Evolutionary conservation across 768 basidiomycete genomes (phyloP), one percentile per base, ranked within the genome.

Genomic region (Phaffia australis): DNA sequence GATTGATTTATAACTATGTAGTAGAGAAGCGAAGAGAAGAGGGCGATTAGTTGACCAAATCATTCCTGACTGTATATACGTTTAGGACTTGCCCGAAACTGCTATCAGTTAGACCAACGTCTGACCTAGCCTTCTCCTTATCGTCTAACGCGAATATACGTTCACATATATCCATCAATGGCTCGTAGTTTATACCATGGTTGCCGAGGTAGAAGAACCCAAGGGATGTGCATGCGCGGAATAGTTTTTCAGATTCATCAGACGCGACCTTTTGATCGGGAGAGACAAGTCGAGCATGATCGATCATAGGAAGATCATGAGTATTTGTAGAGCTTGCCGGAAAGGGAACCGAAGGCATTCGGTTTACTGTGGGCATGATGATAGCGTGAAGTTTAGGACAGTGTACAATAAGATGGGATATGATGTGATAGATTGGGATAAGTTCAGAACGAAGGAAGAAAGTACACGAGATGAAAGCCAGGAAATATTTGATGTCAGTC

Each of bases 161-260:
- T 14, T 77, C 78, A 9, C 82, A 83, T 73, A 83, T 78, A 2
- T 79, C 79, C 68, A 84, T 84, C 81, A 85, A 83, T 0, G 72
- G 76, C 35, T 80, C 71, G 8, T 77, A 81, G 21, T 81, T 80
- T 2, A 77, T 79, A 3, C 80, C 83, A 70, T 84, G 82, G 68
- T 84, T 83, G 71, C 81, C 82, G 50, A 85, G 72, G 82, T 84
- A 85, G 83, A 84, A 86, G 73, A 86, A 85, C 1, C 84, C 84
- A 1, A 85, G 77, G 55, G 80, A 77, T 0, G 81, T 84, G 9
- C 80, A 82, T 1, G 84, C 84, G 56, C 80, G 74, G 81, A 82
- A 84, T 1, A 86, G 78, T 58, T 75, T 77, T 47, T 81, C 78
- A 9, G 81, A 78, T 71, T 85, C 84, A 1, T 63, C 51, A 5